phyloP scores from a whole-genome alignment of 2,329 filamentous ascomycete species.

The Phaeophleospora eucalypticola region DNA sequence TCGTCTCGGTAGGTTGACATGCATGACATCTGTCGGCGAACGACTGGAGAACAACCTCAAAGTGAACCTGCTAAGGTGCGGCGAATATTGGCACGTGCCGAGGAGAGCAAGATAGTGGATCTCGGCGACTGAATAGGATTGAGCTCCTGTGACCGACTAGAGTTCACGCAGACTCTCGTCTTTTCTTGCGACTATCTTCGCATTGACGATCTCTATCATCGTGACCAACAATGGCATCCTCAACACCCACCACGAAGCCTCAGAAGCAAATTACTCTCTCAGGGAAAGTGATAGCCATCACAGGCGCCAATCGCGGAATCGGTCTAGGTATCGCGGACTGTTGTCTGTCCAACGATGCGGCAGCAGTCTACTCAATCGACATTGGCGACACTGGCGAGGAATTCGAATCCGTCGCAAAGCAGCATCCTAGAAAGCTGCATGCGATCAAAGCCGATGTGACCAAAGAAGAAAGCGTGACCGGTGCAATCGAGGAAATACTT shows the following conservation, averaged over 20 bases:
- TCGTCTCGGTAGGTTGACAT: no score
- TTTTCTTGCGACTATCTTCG: no score
- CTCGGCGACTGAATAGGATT: no score
- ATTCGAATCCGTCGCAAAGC: constrained; percentile 37
- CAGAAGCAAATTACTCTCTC: constrained; percentile 16
- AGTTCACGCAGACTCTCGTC: no score
- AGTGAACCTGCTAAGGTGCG: no score
- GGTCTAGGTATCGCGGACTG: constrained; percentile 47
- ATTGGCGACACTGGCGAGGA: constrained; percentile 43
- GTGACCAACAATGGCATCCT: no score
- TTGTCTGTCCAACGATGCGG: constrained; percentile 45
- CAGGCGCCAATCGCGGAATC: constrained; percentile 47
- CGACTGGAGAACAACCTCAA: no score
- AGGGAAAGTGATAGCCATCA: constrained; percentile 46
- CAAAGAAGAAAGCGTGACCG: constrained; percentile 42
- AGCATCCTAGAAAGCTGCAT: constrained; percentile 39
- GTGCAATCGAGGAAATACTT: constrained; percentile 45
- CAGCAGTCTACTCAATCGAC: constrained; percentile 46
- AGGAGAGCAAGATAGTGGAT: no score
- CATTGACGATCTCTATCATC: no score
- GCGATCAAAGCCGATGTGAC: constrained; percentile 47
- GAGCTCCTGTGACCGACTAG: no score
- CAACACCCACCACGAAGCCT: constrained; percentile 1
- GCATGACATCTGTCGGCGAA: no score
- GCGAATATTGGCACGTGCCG: no score